Percentiles rank a stretch among this genome's conserved stretches.
These are phyloP conservation scores for Royoungia palumana DNA, from an alignment of 768 basidiomycete species.

Conservation along the genomic window DNA sequence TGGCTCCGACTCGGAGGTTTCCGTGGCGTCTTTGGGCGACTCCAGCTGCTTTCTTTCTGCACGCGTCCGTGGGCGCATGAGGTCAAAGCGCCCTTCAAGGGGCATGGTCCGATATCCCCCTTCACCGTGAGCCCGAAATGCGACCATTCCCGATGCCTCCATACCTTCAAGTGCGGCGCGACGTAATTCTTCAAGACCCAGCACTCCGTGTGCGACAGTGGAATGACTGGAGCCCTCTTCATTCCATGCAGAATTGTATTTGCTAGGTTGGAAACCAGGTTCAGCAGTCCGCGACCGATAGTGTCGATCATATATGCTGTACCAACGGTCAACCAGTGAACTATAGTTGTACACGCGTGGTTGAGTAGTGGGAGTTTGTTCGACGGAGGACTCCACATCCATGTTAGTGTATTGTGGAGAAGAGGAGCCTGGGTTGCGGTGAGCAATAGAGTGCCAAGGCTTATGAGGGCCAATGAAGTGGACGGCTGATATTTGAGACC, in stretches of 20 bases:
- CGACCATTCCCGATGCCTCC: slow-evolving; percentile 10
- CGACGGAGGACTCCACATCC: slow-evolving; percentile 24
- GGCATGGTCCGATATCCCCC: slow-evolving; percentile 82
- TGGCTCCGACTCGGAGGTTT: slow-evolving; percentile 17
- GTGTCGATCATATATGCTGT: slow-evolving; percentile 81
- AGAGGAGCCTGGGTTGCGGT: slow-evolving; percentile 61
- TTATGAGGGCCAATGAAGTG: slow-evolving; percentile 97
- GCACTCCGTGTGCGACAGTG: slow-evolving; percentile 18
- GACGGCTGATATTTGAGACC: slow-evolving; percentile 78
- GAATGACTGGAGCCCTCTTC: slow-evolving; percentile 20
- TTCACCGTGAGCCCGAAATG: slow-evolving; percentile 37
- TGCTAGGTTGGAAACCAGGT: slow-evolving; percentile 48
- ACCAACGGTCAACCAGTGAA: slow-evolving; percentile 89
- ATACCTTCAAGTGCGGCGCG: slow-evolving; percentile 32
- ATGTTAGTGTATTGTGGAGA: slow-evolving; percentile 31
- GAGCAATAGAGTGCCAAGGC: slow-evolving; percentile 81
- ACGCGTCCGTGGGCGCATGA: slow-evolving; percentile 54
- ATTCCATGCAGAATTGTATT: slow-evolving; percentile 78
- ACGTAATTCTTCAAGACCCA: slow-evolving; percentile 42
- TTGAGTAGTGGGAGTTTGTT: slow-evolving; percentile 5
- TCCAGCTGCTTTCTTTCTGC: slow-evolving; percentile 17
- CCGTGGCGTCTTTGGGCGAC: neutral
- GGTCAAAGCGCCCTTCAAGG: slow-evolving; percentile 82
- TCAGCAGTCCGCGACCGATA: slow-evolving; percentile 59
- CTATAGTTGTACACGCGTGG: slow-evolving; percentile 69